Evolutionary conservation across 306 rosid genomes (phyloP), one percentile per base, ranked within the genome.

Genomic region (Prunus salicina): DNA sequence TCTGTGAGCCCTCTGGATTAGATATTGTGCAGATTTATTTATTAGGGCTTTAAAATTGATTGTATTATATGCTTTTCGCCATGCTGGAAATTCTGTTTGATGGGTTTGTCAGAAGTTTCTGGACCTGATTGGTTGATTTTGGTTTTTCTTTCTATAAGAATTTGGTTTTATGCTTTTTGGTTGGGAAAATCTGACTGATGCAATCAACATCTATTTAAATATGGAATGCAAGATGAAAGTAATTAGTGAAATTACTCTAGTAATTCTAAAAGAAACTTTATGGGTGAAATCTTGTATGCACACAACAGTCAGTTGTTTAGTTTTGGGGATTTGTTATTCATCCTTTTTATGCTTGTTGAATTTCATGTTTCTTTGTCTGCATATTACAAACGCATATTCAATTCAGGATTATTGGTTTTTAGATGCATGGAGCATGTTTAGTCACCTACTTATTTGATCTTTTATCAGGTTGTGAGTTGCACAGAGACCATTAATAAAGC

Each of bases 381-480:
- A 28, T 49, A 16, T 28, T 12, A 6, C 22, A 38, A 69, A 27
- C 49, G 45, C 19, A 49, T 49, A 25, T 51, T 20, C 6, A 11
- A 18, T 27, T 60, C 12, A 5, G 19, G 28, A 64, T 8, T 47
- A 4, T 18, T 45, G 43, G 20, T 20, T 51, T 20, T 34, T 25
- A 30, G 63, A 49, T 11, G 13, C 20, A 14, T 5, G 34, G 41
- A 34, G 38, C 7, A 8, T 12, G n/a, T 41, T n/a, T 25, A 32
- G 34, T 57, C 15, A 58, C 66, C 46, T 67, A 46, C 56, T 57
- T 16, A 0, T 50, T 41, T 73, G 16, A 38, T 52, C 50, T 65
- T 86, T 60, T 74, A 34, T 58, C 82, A 91, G 98, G 91, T 81
- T 47, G 89, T 66, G 64, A 79, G 78, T 80, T 86, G 90, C 84